Evolutionary conservation across 2,329 filamentous ascomycete genomes (phyloP).

Genomic region (Blastomyces gilchristii): DNA sequence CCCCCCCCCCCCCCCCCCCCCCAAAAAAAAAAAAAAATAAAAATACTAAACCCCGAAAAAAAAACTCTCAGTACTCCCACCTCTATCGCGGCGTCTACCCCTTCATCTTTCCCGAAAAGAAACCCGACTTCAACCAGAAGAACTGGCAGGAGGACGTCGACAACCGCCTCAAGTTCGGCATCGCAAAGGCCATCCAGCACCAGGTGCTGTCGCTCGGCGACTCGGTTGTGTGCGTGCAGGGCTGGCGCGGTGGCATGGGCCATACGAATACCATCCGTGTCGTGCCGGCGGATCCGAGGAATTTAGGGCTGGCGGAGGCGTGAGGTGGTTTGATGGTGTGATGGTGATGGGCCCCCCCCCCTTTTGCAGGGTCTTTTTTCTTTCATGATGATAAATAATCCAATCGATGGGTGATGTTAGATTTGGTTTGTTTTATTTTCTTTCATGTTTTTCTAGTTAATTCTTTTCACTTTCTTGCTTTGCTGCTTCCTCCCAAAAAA

Average conservation of each 20-base stretch:
- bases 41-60: no score
- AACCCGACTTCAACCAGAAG: constrained; percentile 85
- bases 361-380: no score
- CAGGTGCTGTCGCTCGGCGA: constrained; percentile 70
- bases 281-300: constrained; percentile 39
- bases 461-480: not conserved
- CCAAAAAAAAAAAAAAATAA: no score
- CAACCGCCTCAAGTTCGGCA: constrained; percentile 93
- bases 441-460: not conserved
- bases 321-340: no score
- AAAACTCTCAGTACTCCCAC: constrained; percentile 57
- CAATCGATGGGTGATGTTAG: not conserved
- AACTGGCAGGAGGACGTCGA: constrained; percentile 99
- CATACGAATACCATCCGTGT: constrained; percentile 55
- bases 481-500: no score
- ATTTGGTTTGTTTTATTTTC: not conserved
- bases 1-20: no score
- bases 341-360: no score
- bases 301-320: constrained; percentile 31
- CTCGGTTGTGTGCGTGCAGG: constrained; percentile 55
- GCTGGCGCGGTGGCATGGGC: constrained; percentile 57
- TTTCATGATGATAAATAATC: not conserved
- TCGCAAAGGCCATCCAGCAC: constrained; percentile 75
- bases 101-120: constrained; percentile 87
- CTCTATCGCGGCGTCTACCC: constrained; percentile 97